These are phyloP conservation scores for Meripilus lineatus DNA, from an alignment of 1,284 basidiomycete genomes.

Conservation along the genomic window DNA sequence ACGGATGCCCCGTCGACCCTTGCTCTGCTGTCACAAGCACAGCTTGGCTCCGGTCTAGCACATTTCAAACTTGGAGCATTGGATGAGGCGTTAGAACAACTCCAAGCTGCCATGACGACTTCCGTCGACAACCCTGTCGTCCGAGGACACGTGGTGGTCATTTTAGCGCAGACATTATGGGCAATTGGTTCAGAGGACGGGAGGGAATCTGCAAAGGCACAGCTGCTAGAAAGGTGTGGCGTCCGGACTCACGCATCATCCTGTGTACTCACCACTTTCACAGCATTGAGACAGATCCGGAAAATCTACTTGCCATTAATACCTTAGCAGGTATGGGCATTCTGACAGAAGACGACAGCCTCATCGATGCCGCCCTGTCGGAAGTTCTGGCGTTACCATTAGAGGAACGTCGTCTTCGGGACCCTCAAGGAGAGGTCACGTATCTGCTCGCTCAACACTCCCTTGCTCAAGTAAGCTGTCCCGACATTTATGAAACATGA, in stretches of 20 bases:
- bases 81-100: slow-evolving; percentile 57
- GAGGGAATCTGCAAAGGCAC: slow-evolving; percentile 73
- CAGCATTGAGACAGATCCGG: slow-evolving; percentile 65
- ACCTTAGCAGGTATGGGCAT: slow-evolving; percentile 85
- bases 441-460: slow-evolving; percentile 65
- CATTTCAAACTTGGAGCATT: slow-evolving; percentile 62
- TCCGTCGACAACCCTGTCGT: slow-evolving; percentile 44
- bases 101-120: slow-evolving; percentile 63
- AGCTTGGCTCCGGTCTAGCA: slow-evolving; percentile 70
- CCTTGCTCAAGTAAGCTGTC: slow-evolving; percentile 52
- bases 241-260: slow-evolving; percentile 5
- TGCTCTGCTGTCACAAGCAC: slow-evolving; percentile 57
- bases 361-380: slow-evolving; percentile 84
- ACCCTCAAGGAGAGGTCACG: slow-evolving; percentile 61
- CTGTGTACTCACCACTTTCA: slow-evolving; percentile 6
- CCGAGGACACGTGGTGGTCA: slow-evolving; percentile 67
- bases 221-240: slow-evolving; percentile 75
- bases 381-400: slow-evolving; percentile 71
- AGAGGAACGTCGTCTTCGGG: slow-evolving; percentile 56
- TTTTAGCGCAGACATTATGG: slow-evolving; percentile 82
- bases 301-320: slow-evolving; percentile 76
- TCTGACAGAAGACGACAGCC: slow-evolving; percentile 69
- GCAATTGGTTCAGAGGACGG: slow-evolving; percentile 71
- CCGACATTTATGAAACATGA: slow-evolving; percentile 1
- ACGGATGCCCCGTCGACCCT: slow-evolving; percentile 33